These are phyloP conservation scores for Sodiomyces alkalinus DNA, from an alignment of 2,329 filamentous ascomycete genomes.

Conservation along the genomic window DNA sequence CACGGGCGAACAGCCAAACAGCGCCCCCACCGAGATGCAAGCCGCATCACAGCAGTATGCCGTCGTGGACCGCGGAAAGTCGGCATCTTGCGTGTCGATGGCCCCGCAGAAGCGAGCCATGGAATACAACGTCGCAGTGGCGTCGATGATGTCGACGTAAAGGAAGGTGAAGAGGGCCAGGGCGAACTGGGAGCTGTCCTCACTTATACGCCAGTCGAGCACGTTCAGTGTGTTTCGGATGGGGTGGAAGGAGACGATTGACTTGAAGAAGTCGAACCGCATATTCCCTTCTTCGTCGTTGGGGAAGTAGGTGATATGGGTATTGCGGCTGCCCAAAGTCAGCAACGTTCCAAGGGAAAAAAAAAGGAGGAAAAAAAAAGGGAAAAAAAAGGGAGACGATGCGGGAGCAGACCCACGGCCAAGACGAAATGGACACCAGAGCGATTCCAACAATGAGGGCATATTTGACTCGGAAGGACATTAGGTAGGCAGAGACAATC, in stretches of 20 bases:
- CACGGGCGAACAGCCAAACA: conserved; percentile 56
- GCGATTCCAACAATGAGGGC: conserved; percentile 61
- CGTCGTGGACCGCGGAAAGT: conserved; percentile 73
- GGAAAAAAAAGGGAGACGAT: not conserved
- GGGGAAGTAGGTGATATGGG: conserved; percentile 59
- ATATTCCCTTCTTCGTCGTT: conserved; percentile 46
- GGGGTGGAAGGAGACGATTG: conserved; percentile 57
- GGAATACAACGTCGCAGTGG: conserved; percentile 64
- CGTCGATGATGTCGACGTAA: conserved; percentile 68
- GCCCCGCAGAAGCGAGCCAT: conserved; percentile 63
- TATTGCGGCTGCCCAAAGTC: conserved; percentile 35
- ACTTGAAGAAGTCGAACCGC: conserved; percentile 57
- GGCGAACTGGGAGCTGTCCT: conserved; percentile 45
- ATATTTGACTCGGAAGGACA: conserved; percentile 63
- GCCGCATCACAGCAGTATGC: conserved; percentile 62
- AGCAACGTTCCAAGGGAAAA: conserved; percentile 1
- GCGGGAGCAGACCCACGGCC: conserved; percentile 56
- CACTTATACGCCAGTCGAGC: conserved; percentile 49
- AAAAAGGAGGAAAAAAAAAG: not conserved
- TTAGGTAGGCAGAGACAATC: conserved; percentile 64
- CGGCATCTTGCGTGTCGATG: conserved; percentile 50
- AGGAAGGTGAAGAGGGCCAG: conserved; percentile 63
- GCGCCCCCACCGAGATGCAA: conserved; percentile 54
- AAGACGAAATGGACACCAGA: conserved; percentile 58
- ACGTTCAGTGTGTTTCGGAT: conserved; percentile 47